A percentile compares a stretch with the other conserved stretches of the same genome.
Evolutionary conservation across 192 early-diverging fungal species (phyloP).

Genomic region (Backusella westeae): DNA sequence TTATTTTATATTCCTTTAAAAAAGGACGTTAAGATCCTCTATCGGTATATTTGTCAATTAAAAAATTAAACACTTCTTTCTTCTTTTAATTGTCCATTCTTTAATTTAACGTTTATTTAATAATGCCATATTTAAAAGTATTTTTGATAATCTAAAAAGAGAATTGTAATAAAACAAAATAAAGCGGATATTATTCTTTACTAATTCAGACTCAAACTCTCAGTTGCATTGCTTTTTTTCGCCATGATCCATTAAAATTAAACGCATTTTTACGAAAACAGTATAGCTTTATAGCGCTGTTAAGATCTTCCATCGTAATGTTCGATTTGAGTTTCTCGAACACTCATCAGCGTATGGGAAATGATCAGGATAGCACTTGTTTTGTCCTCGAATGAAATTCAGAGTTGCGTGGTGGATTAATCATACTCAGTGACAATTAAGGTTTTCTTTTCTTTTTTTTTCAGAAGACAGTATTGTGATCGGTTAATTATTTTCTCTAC

Average conservation of each 20-base stretch:
- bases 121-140: background rate
- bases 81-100: background rate
- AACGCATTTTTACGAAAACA: background rate
- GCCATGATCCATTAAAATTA: background rate
- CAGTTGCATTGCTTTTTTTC: background rate
- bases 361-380: background rate
- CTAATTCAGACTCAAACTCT: background rate
- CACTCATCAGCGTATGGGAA: background rate
- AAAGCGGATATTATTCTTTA: slow-evolving; percentile 5
- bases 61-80: background rate
- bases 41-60: slow-evolving; percentile 5
- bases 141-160: background rate
- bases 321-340: background rate
- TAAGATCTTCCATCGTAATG: background rate
- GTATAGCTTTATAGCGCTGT: background rate
- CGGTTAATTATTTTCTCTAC: background rate
- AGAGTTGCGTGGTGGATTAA: background rate
- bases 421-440: background rate
- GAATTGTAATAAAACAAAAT: background rate
- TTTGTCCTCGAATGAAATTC: background rate
- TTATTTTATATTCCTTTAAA: background rate
- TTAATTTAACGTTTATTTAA: background rate
- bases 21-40: background rate
- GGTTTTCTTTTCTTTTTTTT: background rate
- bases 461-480: background rate